phyloP scores from a whole-genome alignment of 192 early-diverging fungal genomes.

The Bifiguratus adelaidae region DNA sequence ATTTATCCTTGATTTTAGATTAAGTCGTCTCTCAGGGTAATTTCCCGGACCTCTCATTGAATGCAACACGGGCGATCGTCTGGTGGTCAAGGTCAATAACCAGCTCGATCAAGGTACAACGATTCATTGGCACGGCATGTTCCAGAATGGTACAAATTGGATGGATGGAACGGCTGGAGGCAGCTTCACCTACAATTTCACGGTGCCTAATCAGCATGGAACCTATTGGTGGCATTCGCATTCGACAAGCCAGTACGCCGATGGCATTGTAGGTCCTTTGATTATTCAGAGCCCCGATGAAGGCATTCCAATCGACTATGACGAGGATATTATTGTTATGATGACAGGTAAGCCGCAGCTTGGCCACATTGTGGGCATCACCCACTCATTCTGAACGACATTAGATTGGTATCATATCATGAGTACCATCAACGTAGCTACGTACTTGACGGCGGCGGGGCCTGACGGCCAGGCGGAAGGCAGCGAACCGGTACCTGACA shows the following conservation, averaged over 20 bases:
- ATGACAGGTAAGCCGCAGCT: constrained; percentile 34
- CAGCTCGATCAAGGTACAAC: constrained; percentile 23
- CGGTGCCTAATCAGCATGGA: constrained; percentile 34
- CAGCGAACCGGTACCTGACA: constrained; percentile 59
- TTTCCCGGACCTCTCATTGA: constrained; percentile 41
- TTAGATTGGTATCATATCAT: constrained; percentile 52
- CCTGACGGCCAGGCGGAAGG: constrained; percentile 48
- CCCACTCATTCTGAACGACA: neutral
- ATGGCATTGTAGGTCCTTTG: constrained; percentile 47
- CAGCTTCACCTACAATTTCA: constrained; percentile 26
- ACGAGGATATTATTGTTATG: constrained; percentile 53
- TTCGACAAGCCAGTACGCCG: constrained; percentile 25
- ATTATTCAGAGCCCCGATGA: constrained; percentile 33
- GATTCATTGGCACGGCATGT: constrained; percentile 31
- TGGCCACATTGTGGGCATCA: neutral
- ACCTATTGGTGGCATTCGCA: constrained; percentile 31
- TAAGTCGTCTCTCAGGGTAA: too few relatives aligned
- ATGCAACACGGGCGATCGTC: constrained; percentile 29
- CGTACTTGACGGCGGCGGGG: constrained; percentile 58
- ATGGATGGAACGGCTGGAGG: constrained; percentile 33
- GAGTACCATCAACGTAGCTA: constrained; percentile 27
- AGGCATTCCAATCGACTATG: constrained; percentile 27
- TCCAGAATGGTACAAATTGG: constrained; percentile 22
- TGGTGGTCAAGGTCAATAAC: constrained; percentile 32
- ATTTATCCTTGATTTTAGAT: too few relatives aligned